These are phyloP conservation scores for Entamoeba nuttalli DNA, from an alignment of 208 protist species.

Conservation along the genomic window DNA sequence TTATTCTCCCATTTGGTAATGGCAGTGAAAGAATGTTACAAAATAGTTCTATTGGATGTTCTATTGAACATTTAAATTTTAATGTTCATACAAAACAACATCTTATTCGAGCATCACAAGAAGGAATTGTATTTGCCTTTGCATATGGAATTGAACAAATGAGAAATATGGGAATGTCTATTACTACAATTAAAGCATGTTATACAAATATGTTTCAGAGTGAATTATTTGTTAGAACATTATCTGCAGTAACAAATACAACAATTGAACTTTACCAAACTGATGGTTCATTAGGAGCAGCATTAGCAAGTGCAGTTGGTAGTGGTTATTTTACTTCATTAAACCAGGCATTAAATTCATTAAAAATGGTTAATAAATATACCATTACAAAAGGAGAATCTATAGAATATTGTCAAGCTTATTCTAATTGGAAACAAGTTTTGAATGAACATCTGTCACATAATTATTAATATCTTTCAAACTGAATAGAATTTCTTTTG, in stretches of 20 bases:
- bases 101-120: background rate
- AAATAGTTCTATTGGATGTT: background rate
- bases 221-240: background rate
- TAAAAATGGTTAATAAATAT: no score
- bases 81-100: background rate
- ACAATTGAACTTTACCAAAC: background rate
- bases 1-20: background rate
- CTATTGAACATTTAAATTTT: background rate
- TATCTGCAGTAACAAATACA: background rate
- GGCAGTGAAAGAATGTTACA: background rate
- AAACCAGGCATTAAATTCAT: no score
- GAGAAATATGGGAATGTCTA: background rate
- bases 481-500: no score
- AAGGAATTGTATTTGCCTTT: background rate
- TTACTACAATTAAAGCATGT: background rate
- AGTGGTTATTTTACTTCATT: background rate
- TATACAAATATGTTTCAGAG: background rate
- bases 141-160: background rate
- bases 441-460: no score
- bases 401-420: no score
- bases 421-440: no score
- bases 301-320: background rate
- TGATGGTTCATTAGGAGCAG: background rate
- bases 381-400: no score
- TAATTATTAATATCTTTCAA: no score